A percentile compares a stretch with the other conserved stretches of the same genome.
These are phyloP conservation scores for Plasmodium gallinaceum DNA, from an alignment of 169 alveolate genomes.

Conservation along the genomic window DNA sequence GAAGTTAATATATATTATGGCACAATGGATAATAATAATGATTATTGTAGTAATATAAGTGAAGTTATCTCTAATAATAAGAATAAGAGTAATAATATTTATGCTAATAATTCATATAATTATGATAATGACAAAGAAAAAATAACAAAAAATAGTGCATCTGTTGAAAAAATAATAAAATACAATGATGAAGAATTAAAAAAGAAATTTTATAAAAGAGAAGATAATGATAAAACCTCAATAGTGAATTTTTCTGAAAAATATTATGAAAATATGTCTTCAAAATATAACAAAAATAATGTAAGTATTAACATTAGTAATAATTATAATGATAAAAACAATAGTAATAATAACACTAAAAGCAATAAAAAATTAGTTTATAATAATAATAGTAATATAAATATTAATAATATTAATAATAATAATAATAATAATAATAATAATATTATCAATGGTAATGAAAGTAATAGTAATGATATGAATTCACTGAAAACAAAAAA, in stretches of 20 bases:
- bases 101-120: neutral
- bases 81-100: conserved; percentile 1
- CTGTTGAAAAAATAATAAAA: conserved; percentile 32
- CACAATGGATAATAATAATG: neutral
- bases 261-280: conserved; percentile 17
- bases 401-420: neutral
- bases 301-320: neutral
- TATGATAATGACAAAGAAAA: neutral
- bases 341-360: neutral
- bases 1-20: neutral
- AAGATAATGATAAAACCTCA: conserved; percentile 4
- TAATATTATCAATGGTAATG: neutral
- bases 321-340: neutral
- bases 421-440: neutral
- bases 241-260: conserved; percentile 11
- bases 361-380: neutral
- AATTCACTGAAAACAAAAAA: neutral
- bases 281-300: conserved; percentile 25
- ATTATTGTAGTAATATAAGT: neutral
- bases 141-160: conserved; percentile 1
- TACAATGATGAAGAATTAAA: conserved; percentile 70
- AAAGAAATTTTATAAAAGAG: neutral
- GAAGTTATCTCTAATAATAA: neutral
- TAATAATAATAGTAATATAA: neutral
- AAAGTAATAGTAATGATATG: neutral